Evolutionary conservation across 371 early-diverging fungal genomes (phyloP).

Genomic region (Mortierella sp.): DNA sequence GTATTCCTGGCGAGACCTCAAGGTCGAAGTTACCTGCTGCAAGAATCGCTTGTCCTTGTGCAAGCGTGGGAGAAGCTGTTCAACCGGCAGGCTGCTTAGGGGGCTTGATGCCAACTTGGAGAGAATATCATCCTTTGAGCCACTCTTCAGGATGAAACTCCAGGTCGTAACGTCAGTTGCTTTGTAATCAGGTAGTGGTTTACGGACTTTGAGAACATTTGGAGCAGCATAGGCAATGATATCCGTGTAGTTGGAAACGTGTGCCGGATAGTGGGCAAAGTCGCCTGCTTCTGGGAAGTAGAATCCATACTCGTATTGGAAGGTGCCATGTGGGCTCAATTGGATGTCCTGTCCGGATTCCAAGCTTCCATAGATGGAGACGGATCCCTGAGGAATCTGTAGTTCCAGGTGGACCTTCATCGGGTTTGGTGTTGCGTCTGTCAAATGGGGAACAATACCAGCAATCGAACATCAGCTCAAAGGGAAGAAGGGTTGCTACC

Average conservation of each 20-base stretch:
- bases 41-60: conserved; percentile 26
- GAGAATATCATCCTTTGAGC: conserved; percentile 32
- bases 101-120: conserved; percentile 44
- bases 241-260: conserved; percentile 49
- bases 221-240: conserved; percentile 38
- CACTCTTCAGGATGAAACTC: conserved; percentile 28
- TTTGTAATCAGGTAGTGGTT: conserved; percentile 14
- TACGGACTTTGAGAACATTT: conserved; percentile 25
- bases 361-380: conserved; percentile 29
- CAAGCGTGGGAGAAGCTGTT: conserved; percentile 21
- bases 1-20: conserved; percentile 42
- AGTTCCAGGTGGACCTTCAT: conserved; percentile 42
- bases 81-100: conserved; percentile 22
- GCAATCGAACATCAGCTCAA: neutral
- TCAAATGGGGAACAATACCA: neutral
- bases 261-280: conserved; percentile 58
- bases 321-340: conserved; percentile 25
- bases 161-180: conserved; percentile 22
- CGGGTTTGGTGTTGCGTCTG: conserved; percentile 36
- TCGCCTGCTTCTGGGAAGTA: conserved; percentile 65
- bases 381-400: conserved; percentile 43
- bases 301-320: conserved; percentile 55
- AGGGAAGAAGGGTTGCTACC: neutral
- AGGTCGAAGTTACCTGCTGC: conserved; percentile 23
- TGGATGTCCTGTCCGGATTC: conserved; percentile 37